These are phyloP conservation scores for Diaporthe australafricana DNA, from an alignment of 2,329 filamentous ascomycete genomes.

Conservation along the genomic window DNA sequence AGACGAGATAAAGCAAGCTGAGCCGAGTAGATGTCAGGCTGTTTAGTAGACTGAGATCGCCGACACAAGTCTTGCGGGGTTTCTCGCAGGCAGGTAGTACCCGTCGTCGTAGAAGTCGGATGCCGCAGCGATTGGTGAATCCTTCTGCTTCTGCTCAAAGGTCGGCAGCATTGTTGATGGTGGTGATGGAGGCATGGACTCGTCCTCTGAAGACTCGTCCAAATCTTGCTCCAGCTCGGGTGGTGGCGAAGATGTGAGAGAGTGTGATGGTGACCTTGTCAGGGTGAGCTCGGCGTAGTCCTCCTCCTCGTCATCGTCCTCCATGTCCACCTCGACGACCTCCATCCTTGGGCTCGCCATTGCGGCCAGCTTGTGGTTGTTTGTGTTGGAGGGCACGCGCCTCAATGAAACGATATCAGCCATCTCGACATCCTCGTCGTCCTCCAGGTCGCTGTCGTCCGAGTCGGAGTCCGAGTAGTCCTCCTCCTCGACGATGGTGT, in stretches of 20 bases:
- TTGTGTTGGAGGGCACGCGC: slow-evolving; percentile 55
- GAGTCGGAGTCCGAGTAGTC: slow-evolving; percentile 67
- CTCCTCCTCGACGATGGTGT: slow-evolving; percentile 80
- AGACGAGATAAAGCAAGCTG: slow-evolving; percentile 44
- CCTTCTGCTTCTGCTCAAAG: slow-evolving; percentile 70
- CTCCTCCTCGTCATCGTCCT: slow-evolving; percentile 70
- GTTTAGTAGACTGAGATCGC: slow-evolving; percentile 68
- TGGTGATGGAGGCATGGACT: slow-evolving; percentile 78
- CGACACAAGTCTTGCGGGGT: slow-evolving; percentile 62
- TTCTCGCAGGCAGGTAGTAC: slow-evolving; percentile 64
- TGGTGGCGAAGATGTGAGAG: slow-evolving; percentile 61
- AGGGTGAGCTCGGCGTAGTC: slow-evolving; percentile 75
- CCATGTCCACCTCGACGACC: slow-evolving; percentile 52
- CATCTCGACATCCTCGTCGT: slow-evolving; percentile 71
- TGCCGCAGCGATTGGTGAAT: slow-evolving; percentile 49
- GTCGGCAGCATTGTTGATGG: slow-evolving; percentile 66
- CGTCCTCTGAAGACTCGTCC: slow-evolving; percentile 76
- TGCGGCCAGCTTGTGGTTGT: slow-evolving; percentile 42
- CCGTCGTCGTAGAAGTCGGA: slow-evolving; percentile 60
- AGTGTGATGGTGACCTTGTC: slow-evolving; percentile 75
- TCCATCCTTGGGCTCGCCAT: slow-evolving; percentile 51
- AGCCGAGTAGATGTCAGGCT: slow-evolving; percentile 54
- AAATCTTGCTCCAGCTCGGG: slow-evolving; percentile 79
- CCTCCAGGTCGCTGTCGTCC: slow-evolving; percentile 58
- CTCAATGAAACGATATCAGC: slow-evolving; percentile 59